Percentiles rank a stretch among this genome's conserved stretches.
These are phyloP conservation scores for Malus hybrid DNA, from an alignment of 331 rosid species.

Conservation along the genomic window DNA sequence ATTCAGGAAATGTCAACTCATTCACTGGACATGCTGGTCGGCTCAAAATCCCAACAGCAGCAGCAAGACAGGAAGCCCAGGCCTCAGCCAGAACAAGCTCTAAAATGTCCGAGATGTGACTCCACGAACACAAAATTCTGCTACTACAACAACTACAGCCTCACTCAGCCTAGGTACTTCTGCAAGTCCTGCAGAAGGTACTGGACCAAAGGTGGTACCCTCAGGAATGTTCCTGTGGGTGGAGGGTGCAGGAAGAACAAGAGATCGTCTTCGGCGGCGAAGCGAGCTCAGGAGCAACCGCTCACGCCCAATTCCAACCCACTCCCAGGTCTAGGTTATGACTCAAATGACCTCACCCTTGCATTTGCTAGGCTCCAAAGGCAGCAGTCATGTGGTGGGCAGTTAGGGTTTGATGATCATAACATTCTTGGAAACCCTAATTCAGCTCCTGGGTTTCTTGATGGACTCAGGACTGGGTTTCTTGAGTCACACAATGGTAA, in stretches of 20 bases:
- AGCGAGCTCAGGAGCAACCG: slow-evolving; percentile 54
- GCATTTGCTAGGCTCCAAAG: slow-evolving; percentile 86
- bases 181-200: slow-evolving; percentile 97
- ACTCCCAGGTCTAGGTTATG: slow-evolving; percentile 41
- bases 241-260: slow-evolving; percentile 98
- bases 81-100: slow-evolving; percentile 91
- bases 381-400: slow-evolving; percentile 43
- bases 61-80: slow-evolving; percentile 41
- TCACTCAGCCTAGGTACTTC: slow-evolving; percentile 90
- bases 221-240: slow-evolving; percentile 97
- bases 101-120: slow-evolving; percentile 90
- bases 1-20: slow-evolving; percentile 67
- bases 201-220: slow-evolving; percentile 98
- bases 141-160: slow-evolving; percentile 97
- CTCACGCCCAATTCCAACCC: slow-evolving; percentile 39
- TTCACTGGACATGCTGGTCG: slow-evolving; percentile 67
- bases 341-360: slow-evolving; percentile 59
- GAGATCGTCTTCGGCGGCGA: slow-evolving; percentile 49
- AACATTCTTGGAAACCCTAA: slow-evolving; percentile 26
- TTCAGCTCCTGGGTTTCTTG: slow-evolving; percentile 41
- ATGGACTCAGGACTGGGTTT: slow-evolving; percentile 50
- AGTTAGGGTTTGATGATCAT: slow-evolving; percentile 42
- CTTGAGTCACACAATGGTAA: slow-evolving; percentile 33
- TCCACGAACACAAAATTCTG: slow-evolving; percentile 93
- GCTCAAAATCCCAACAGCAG: slow-evolving; percentile 54